Evolutionary conservation across 176 grass and related monocot genomes (phyloP), one percentile per base, ranked within the genome.

Genomic region (Neostapfia colusana): DNA sequence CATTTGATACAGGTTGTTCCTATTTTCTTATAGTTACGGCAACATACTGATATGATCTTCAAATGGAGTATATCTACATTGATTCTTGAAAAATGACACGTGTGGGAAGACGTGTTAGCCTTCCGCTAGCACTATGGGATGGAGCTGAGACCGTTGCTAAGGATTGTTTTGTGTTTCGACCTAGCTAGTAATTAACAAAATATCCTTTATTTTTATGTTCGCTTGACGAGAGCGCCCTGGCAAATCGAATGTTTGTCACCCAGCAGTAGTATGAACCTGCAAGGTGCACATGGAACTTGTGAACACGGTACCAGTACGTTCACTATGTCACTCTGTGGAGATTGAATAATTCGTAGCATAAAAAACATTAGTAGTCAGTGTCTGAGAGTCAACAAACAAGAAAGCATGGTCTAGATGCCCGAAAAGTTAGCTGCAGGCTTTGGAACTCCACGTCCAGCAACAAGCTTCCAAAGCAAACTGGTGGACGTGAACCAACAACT

Each of bases 361-460:
- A 45, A 25, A 49, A 28, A 38, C 28, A 42, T 37, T 20, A 42
- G 39, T 80, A 74, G 16, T 75, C 70, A 88, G 81, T 46, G 76
- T 70, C 26, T 69, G 48, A 38, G 68, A 83, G 80, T 83, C 80
- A 88, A 83, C 53, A 88, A 83, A 69, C 87, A 85, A 44, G 72
- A 80, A 53, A 18, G 55, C 75, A 67, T 85, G 65, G 67, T 3
- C 46, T 24, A 25, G 72, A 84, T 66, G 49, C 48, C 72, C 72
- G 82, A 76, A 85, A 89, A 85, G 77, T 71, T 76, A 13, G 72
- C 66, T 73, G 87, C 72, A 62, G 42, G 35, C 24, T 54, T 81
- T 89, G 78, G 81, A 77, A 85, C 82, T 73, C 50, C 8, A 41
- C 58, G 72, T 82, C 78, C 60, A 73, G 82, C 71, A 49, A 61